Base-by-base conservation (phyloP, 1,284 basidiomycete genomes). In the Schizopora paradoxa region DNA sequence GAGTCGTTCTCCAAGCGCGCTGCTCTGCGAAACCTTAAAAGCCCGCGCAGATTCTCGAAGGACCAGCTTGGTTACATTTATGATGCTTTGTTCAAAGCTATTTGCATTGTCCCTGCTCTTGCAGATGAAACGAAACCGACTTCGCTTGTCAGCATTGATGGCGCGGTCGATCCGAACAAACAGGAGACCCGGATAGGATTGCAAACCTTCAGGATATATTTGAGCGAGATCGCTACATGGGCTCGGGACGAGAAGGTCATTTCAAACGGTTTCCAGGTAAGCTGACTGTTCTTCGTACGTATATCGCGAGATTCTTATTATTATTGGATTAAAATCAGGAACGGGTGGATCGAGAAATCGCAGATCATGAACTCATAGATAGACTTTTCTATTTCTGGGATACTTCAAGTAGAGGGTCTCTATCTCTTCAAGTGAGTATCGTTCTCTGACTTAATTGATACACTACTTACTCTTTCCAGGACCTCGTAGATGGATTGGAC, bases 1-100 rank as follows among this genome's bases (percentile, higher is more conserved):
- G 96, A 99, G 67, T 82, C 81, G 5, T 99, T 98, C 66, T 86
- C 94, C 18, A 97, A 95, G 64, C 85, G 96, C n/a, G 81, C 92
- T 0, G 90, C 95, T 0, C 72, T 99, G 34, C 79, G 96, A 44
- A 98, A 95, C 59, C 74, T 99, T 42, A 82, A 81, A 61, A 80
- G 79, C 1, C 72, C 91, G 0, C 91, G 86, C 1, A 73, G 83
- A 25, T 95, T 99, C 62, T 75, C 70, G 48, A 95, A 96, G 63
- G 91, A 95, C 8, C 86, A 95, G 61, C 84, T 79, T n/a, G 90
- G 90, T 1, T 68, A 91, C 22, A 76, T 96, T 16, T 97, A 97
- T 59, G 93, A 96, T 62, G 86, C 90, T 22, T 73, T 94, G 49
- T 94, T 93, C 66, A 82, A 86, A 56, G 86, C 91, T 5, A 86